These are phyloP conservation scores for Candida ficus DNA, from an alignment of 805 yeast species.

Conservation along the genomic window DNA sequence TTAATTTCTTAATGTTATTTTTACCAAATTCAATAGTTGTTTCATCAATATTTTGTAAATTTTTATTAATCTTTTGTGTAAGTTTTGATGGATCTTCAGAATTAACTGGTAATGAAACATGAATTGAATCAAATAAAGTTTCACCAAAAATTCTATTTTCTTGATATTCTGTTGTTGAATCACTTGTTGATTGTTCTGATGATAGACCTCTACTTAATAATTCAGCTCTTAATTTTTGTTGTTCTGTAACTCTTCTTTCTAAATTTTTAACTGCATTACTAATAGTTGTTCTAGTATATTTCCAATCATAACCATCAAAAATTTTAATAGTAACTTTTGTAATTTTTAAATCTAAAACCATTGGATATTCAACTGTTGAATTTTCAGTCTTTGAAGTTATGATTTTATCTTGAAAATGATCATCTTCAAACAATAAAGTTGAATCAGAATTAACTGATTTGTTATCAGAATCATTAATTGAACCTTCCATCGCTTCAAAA, in stretches of 20 bases:
- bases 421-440: conserved; percentile 20
- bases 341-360: conserved; percentile 25
- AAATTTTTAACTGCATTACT: conserved; percentile 58
- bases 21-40: conserved; percentile 20
- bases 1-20: conserved; percentile 38
- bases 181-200: neutral
- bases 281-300: conserved; percentile 63
- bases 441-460: conserved; percentile 19
- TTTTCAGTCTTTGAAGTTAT: neutral
- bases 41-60: conserved; percentile 29
- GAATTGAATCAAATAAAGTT: conserved; percentile 73
- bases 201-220: neutral
- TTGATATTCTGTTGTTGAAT: conserved; percentile 2
- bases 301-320: conserved; percentile 94
- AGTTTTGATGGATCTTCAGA: conserved; percentile 39
- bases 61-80: conserved; percentile 49
- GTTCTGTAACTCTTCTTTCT: conserved; percentile 40
- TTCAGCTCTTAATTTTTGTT: conserved; percentile 9
- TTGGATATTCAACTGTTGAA: conserved; percentile 7
- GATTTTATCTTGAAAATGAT: conserved; percentile 17
- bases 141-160: conserved; percentile 44
- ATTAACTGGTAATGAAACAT: conserved; percentile 50
- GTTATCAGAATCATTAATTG: neutral
- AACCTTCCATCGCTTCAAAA: conserved; percentile 2
- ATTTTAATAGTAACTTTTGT: conserved; percentile 42